Evolutionary conservation across 305 asterid genomes (phyloP), one percentile per base, ranked within the genome.

Genomic region (Fraxinus dipetala): DNA sequence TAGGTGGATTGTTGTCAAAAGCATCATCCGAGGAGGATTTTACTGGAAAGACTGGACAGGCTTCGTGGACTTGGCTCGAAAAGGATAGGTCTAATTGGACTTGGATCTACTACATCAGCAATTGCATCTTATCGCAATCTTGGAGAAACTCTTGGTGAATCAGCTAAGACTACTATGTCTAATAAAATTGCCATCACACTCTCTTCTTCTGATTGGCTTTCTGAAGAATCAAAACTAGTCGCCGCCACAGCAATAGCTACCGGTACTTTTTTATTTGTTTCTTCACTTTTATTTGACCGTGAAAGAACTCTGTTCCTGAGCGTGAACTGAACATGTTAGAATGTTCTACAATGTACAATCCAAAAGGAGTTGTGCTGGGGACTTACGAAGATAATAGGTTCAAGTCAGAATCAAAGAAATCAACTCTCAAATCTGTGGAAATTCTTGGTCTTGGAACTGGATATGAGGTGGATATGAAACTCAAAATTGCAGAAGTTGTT

Each of bases 361-460:
- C 31, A 65, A 40, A 84, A 95, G 99, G 99, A 76, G 86, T 97
- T 75, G 82, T 90, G 51, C 81, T 94, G 81, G 99, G 97, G 79
- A 93, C 91, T 54, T 92, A 90, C 85, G 99, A 96, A 80, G 98
- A 96, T 87, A 90, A 69, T 75, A 91, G 98, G 85, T 96, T 96
- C 82, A 96, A 92, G 82, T 93, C 98, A 2, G 96, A 93, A 86
- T 87, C 94, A 28, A 94, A 94, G 89, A 86, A 84, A 63, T 87
- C 92, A 45, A 59, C 90, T 72, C 91, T 96, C 26, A 89, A 89
- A 79, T 92, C 95, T 22, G 89, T 96, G 83, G 98, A 96, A 70
- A 89, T 96, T 89, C 87, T 93, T 81, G 99, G 98, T 82, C 92
- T 94, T 75, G 99, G 99, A 70, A 86, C 88, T 85, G 99, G 98